Percentiles rank a stretch among this genome's conserved stretches.
Conservation (phyloP, 2,329 filamentous ascomycete species). For the Claviceps monticola region DNA sequence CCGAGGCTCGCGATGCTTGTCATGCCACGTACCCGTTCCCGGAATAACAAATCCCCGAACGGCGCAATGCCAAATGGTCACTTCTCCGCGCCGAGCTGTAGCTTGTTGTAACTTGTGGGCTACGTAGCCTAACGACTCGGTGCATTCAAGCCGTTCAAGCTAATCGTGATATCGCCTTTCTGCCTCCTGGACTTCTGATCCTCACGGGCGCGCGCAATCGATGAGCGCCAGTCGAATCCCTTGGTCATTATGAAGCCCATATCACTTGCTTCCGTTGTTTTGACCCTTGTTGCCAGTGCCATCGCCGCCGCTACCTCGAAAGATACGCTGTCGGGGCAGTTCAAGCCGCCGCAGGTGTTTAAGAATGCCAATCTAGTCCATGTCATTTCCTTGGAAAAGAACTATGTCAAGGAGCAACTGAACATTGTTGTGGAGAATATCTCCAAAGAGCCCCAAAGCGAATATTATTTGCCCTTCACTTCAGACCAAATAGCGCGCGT, state of each 20-base stretch:
- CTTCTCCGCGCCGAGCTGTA: neutral
- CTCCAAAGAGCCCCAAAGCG: constrained; percentile 61
- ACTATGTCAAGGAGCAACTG: constrained; percentile 76
- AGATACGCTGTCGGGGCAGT: constrained; percentile 47
- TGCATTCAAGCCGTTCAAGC: neutral
- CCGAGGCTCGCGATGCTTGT: neutral
- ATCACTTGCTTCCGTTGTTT: constrained; percentile 41
- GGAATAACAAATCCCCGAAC: constrained; percentile 7
- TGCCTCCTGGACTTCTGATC: constrained; percentile 5
- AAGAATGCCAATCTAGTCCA: constrained; percentile 88
- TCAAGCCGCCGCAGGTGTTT: constrained; percentile 81
- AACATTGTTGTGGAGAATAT: constrained; percentile 92
- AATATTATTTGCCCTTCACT: constrained; percentile 87
- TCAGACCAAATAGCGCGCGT: constrained; percentile 59
- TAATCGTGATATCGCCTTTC: neutral
- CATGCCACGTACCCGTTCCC: neutral
- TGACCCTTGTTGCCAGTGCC: constrained; percentile 40
- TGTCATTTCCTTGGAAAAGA: constrained; percentile 84
- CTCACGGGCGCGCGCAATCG: constrained; percentile 15
- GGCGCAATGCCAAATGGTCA: constrained; percentile 2
- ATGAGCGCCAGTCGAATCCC: constrained; percentile 17
- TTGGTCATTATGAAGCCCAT: constrained; percentile 26
- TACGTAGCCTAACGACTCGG: constrained; percentile 6
- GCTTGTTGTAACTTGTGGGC: neutral
- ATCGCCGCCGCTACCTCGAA: constrained; percentile 40